phyloP scores from a whole-genome alignment of 169 alveolate genomes.

The Ichthyophthirius multifiliis region DNA sequence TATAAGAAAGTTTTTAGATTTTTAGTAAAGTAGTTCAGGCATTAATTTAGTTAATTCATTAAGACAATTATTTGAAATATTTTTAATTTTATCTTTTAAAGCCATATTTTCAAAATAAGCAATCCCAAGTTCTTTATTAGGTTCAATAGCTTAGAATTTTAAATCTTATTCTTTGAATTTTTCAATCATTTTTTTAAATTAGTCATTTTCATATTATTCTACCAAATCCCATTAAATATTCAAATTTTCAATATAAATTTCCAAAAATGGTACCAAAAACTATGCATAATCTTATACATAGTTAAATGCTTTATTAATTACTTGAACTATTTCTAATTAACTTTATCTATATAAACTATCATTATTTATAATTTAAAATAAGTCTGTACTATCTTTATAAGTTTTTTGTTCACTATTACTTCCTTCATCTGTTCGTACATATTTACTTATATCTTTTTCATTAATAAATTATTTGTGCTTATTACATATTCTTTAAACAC shows the following conservation, averaged over 20 bases:
- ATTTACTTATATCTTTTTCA: neutral
- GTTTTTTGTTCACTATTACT: neutral
- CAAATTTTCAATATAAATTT: conserved; percentile 48
- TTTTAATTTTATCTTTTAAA: conserved; percentile 47
- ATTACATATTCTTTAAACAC: conserved; percentile 23
- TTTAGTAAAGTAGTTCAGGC: conserved; percentile 59
- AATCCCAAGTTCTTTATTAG: conserved; percentile 46
- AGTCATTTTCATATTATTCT: conserved; percentile 58
- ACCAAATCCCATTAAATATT: conserved; percentile 30
- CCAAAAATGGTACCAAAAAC: conserved; percentile 38
- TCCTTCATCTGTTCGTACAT: neutral
- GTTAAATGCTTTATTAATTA: conserved; percentile 44
- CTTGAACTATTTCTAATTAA: conserved; percentile 44
- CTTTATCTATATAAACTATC: conserved; percentile 29
- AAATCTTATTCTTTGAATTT: conserved; percentile 41
- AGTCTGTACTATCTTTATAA: neutral
- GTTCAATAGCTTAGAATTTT: conserved; percentile 41
- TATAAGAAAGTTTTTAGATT: conserved; percentile 43
- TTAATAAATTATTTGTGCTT: neutral
- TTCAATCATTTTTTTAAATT: conserved; percentile 42
- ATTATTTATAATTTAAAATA: neutral
- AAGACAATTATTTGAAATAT: conserved; percentile 53
- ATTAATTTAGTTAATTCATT: conserved; percentile 41
- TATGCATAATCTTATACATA: conserved; percentile 38
- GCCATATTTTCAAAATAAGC: conserved; percentile 45